These are phyloP conservation scores for Boletus reticulatus DNA, from an alignment of 768 basidiomycete species.

Conservation along the genomic window DNA sequence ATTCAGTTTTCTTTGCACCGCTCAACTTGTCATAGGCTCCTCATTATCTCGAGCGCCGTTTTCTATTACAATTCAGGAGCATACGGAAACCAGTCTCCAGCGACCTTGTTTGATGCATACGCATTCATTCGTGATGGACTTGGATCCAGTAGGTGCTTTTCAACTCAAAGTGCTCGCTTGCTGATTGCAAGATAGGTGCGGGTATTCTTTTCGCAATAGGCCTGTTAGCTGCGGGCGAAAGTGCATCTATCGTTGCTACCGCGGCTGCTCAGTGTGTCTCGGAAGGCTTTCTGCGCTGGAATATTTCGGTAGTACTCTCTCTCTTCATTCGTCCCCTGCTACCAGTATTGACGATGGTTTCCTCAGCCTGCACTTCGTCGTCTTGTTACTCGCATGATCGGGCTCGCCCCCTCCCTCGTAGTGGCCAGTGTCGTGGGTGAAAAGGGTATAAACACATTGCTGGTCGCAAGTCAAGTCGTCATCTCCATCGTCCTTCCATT, in stretches of 20 bases:
- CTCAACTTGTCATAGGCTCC: slow-evolving; percentile 48
- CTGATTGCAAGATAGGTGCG: slow-evolving; percentile 47
- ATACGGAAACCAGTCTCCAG: slow-evolving; percentile 43
- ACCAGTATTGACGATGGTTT: slow-evolving; percentile 27
- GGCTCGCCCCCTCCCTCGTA: slow-evolving; percentile 77
- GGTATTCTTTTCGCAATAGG: slow-evolving; percentile 89
- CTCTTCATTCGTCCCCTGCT: slow-evolving; percentile 8
- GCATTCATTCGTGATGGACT: slow-evolving; percentile 64
- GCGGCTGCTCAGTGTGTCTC: slow-evolving; percentile 88
- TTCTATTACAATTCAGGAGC: slow-evolving; percentile 61
- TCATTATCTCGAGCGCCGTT: slow-evolving; percentile 79
- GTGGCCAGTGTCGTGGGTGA: slow-evolving; percentile 74
- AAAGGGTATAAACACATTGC: slow-evolving; percentile 67
- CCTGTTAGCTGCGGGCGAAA: slow-evolving; percentile 83
- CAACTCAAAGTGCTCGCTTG: background rate
- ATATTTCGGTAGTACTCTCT: slow-evolving; percentile 54
- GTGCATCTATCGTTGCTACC: slow-evolving; percentile 86
- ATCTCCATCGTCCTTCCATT: slow-evolving; percentile 84
- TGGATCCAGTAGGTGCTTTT: slow-evolving; percentile 53
- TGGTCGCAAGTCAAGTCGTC: slow-evolving; percentile 85
- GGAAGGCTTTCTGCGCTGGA: slow-evolving; percentile 89
- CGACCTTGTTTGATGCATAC: slow-evolving; percentile 84
- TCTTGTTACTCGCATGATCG: slow-evolving; percentile 76
- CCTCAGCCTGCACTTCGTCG: slow-evolving; percentile 70
- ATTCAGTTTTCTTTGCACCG: background rate